Evolutionary conservation across 371 early-diverging fungal genomes (phyloP).

Genomic region (Phascolomyces articulosus): DNA sequence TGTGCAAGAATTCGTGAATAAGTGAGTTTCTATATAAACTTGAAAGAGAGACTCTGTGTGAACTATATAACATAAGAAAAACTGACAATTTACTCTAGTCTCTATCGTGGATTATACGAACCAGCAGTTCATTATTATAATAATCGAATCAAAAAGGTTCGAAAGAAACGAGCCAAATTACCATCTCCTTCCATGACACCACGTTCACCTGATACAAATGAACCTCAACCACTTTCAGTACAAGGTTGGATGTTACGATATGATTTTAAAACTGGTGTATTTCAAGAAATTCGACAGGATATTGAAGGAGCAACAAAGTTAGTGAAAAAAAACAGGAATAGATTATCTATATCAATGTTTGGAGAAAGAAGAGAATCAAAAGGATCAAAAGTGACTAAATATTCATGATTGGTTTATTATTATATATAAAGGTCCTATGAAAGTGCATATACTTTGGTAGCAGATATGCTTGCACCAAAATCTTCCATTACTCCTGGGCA

Average conservation of each 20-base stretch:
- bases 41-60: no score
- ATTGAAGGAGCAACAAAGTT: slow-evolving; percentile 74
- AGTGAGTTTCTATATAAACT: slow-evolving; percentile 36
- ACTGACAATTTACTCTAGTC: slow-evolving; percentile 34
- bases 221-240: slow-evolving; percentile 50
- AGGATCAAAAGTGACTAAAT: no score
- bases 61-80: no score
- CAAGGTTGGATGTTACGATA: slow-evolving; percentile 85
- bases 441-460: slow-evolving; percentile 65
- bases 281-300: slow-evolving; percentile 81
- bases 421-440: slow-evolving; percentile 63
- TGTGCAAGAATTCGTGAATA: slow-evolving; percentile 67
- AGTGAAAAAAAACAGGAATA: slow-evolving; percentile 1
- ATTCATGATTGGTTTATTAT: not conserved
- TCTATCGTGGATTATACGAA: slow-evolving; percentile 72
- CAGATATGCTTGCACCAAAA: slow-evolving; percentile 65
- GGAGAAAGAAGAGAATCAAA: not conserved
- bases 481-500: slow-evolving; percentile 51
- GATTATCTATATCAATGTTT: not conserved
- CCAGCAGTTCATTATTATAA: slow-evolving; percentile 72
- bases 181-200: slow-evolving; percentile 51
- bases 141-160: slow-evolving; percentile 71
- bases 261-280: slow-evolving; percentile 78
- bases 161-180: slow-evolving; percentile 70
- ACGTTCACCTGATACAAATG: slow-evolving; percentile 32